These are phyloP conservation scores for Boletus pseudopeckii DNA, from an alignment of 768 basidiomycete species.

Conservation along the genomic window DNA sequence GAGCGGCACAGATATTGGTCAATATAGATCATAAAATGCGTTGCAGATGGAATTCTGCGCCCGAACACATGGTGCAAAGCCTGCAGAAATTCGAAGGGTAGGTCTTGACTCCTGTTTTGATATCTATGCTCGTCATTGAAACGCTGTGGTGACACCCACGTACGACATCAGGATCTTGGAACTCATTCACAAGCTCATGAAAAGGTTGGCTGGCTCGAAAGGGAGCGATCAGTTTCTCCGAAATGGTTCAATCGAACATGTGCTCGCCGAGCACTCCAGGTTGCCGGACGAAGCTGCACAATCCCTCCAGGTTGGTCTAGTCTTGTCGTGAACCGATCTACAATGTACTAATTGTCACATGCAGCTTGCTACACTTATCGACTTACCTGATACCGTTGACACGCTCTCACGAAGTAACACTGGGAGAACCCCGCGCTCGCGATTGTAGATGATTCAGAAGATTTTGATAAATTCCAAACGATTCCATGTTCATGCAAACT, in stretches of 20 bases:
- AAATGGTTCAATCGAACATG: slow-evolving; percentile 39
- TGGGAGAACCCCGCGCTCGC: too few species aligned
- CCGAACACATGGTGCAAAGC: slow-evolving; percentile 38
- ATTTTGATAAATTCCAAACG: too few species aligned
- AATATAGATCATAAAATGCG: slow-evolving; percentile 46
- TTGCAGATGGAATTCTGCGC: slow-evolving; percentile 43
- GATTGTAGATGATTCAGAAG: too few species aligned
- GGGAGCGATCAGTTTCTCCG: slow-evolving; percentile 42
- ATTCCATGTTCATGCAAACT: too few species aligned
- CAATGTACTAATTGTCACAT: neutral
- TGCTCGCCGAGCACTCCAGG: slow-evolving; percentile 33
- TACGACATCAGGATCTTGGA: slow-evolving; percentile 33
- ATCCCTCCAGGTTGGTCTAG: slow-evolving; percentile 41
- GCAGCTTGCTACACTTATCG: slow-evolving; percentile 46
- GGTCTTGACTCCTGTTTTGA: slow-evolving; percentile 4
- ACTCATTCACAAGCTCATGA: slow-evolving; percentile 40
- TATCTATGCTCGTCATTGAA: neutral
- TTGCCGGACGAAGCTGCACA: slow-evolving; percentile 43
- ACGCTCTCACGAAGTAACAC: slow-evolving; percentile 9
- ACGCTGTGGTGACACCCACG: neutral
- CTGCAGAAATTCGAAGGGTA: slow-evolving; percentile 41
- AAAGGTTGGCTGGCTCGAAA: slow-evolving; percentile 35
- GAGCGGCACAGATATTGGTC: slow-evolving; percentile 40
- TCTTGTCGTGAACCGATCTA: neutral
- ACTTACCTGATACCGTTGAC: slow-evolving; percentile 42